Evolutionary conservation across 768 basidiomycete species (phyloP).

Genomic region (Suillus alpinus): DNA sequence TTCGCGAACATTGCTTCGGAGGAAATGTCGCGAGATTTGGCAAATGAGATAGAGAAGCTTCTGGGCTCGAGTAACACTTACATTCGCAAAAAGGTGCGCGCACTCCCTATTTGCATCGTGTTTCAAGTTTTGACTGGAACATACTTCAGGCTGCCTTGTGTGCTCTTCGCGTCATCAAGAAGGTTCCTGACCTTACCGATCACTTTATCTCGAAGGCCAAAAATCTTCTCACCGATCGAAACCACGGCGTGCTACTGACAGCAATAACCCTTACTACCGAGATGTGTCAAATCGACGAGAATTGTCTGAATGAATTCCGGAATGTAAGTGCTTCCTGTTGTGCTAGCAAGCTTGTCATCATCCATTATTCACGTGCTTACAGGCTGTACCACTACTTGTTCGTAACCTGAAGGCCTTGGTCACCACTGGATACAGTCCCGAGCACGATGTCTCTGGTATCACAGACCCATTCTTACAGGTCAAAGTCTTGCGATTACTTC

Average conservation of each 20-base stretch:
- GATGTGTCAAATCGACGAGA: conserved; percentile 81
- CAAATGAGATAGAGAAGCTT: conserved; percentile 96
- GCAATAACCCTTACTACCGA: conserved; percentile 93
- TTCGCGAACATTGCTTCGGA: conserved; percentile 99
- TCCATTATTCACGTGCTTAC: conserved; percentile 9
- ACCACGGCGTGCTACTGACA: conserved; percentile 94
- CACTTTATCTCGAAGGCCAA: conserved; percentile 89
- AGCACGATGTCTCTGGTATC: conserved; percentile 99
- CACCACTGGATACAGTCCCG: conserved; percentile 96
- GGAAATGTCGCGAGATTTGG: conserved; percentile 98
- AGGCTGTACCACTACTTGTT: conserved; percentile 93
- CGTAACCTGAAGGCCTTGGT: conserved; percentile 92
- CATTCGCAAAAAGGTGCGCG: conserved; percentile 92
- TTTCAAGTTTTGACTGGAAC: not conserved
- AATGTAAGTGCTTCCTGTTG: conserved; percentile 52
- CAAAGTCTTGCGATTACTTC: conserved; percentile 85
- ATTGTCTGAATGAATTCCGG: conserved; percentile 80
- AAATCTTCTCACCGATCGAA: conserved; percentile 89
- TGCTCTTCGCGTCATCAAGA: conserved; percentile 89
- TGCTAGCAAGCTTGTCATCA: not conserved
- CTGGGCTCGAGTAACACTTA: conserved; percentile 97
- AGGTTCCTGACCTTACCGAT: conserved; percentile 93
- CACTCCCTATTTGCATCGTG: not conserved
- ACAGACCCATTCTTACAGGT: conserved; percentile 95
- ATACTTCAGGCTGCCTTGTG: conserved; percentile 81